A percentile compares a stretch with the other conserved stretches of the same genome.
phyloP scores from a whole-genome alignment of 2,329 filamentous ascomycete genomes.

The Epichloe glyceriae region DNA sequence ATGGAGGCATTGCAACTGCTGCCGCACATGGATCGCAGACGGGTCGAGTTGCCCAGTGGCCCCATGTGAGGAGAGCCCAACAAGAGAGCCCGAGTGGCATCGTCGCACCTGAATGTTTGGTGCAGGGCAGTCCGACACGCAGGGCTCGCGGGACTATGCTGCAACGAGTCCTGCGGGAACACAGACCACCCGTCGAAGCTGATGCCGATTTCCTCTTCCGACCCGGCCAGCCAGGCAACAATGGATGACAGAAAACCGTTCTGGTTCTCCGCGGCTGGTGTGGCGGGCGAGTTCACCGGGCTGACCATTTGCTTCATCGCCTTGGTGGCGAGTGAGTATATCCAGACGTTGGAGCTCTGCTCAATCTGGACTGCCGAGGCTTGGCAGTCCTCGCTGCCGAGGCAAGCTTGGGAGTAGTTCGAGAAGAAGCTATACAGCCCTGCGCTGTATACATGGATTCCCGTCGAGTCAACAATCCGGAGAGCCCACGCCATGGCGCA shows the following conservation, averaged over 20 bases:
- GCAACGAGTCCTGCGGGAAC: background rate
- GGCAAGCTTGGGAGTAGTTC: background rate
- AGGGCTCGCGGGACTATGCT: background rate
- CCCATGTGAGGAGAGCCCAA: too few relatives aligned
- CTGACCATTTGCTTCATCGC: background rate
- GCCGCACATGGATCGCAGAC: too few relatives aligned
- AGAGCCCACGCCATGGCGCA: constrained; percentile 1
- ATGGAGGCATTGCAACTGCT: too few relatives aligned
- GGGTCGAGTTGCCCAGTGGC: too few relatives aligned
- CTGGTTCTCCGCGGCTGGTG: background rate
- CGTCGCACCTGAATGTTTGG: too few relatives aligned
- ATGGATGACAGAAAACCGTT: background rate
- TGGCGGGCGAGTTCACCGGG: background rate
- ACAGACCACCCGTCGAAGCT: too few relatives aligned
- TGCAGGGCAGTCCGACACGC: background rate
- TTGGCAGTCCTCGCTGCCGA: background rate
- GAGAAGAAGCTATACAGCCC: background rate
- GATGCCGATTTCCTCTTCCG: too few relatives aligned
- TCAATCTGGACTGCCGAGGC: background rate
- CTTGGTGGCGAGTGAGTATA: background rate
- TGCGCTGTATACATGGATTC: background rate
- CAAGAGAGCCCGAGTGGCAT: too few relatives aligned
- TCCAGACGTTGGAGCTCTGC: background rate
- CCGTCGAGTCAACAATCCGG: background rate
- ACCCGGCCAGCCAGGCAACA: too few relatives aligned